A percentile compares a stretch with the other conserved stretches of the same genome.
These are phyloP conservation scores for Scedosporium boydii DNA, from an alignment of 2,329 filamentous ascomycete species.

Conservation along the genomic window DNA sequence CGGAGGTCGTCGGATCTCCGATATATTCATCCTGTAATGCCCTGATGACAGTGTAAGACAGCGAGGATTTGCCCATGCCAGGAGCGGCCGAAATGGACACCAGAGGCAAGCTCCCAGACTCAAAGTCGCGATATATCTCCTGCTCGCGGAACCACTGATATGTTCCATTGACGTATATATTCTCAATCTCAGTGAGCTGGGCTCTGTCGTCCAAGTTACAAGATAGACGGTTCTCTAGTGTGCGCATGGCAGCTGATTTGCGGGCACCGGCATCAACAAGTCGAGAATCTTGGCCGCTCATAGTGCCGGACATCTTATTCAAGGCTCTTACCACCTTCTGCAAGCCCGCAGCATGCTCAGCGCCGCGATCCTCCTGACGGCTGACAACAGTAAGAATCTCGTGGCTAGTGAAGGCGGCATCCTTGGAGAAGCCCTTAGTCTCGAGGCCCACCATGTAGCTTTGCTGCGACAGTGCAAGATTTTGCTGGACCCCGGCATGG, in stretches of 20 bases:
- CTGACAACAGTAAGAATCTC: slow-evolving; percentile 3
- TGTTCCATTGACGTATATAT: slow-evolving; percentile 17
- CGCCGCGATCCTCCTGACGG: neutral
- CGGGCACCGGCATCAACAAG: neutral
- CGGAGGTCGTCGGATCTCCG: slow-evolving; percentile 13
- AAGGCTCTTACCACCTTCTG: slow-evolving; percentile 4
- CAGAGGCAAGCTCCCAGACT: slow-evolving; percentile 7
- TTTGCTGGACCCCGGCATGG: slow-evolving; percentile 2
- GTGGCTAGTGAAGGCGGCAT: slow-evolving; percentile 3
- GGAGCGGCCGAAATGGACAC: slow-evolving; percentile 20
- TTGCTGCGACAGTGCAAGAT: slow-evolving; percentile 1
- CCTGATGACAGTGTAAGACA: slow-evolving; percentile 16
- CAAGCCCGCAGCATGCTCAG: slow-evolving; percentile 1
- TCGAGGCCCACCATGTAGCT: slow-evolving; percentile 1
- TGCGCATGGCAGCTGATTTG: slow-evolving; percentile 9
- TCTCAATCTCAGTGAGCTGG: slow-evolving; percentile 19
- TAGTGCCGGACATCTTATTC: neutral
- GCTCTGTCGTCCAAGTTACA: slow-evolving; percentile 13
- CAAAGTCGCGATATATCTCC: slow-evolving; percentile 16
- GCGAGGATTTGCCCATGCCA: slow-evolving; percentile 23
- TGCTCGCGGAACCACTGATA: slow-evolving; percentile 21
- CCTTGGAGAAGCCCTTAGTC: slow-evolving; percentile 2
- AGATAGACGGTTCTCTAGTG: slow-evolving; percentile 9
- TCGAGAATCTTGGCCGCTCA: neutral
- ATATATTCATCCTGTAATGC: slow-evolving; percentile 8